These are phyloP conservation scores for Sanghuangporus weigelae DNA, from an alignment of 1,284 basidiomycete species.

Conservation along the genomic window DNA sequence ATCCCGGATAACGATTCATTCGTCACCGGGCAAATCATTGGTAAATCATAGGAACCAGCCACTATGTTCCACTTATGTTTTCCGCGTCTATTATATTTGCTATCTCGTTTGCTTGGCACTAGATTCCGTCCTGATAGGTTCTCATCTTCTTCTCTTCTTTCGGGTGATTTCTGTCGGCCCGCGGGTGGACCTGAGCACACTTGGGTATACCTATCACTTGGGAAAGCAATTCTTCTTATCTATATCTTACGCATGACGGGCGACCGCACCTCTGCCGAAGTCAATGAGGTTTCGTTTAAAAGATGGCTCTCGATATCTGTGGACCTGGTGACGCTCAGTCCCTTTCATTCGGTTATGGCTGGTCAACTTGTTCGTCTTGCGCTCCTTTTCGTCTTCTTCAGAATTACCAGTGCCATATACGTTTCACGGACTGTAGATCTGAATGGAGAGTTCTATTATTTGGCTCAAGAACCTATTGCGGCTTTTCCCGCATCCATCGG, in stretches of 20 bases:
- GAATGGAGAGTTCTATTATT: conserved; percentile 8
- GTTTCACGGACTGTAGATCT: conserved; percentile 9
- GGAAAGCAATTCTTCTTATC: background rate
- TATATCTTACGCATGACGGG: background rate
- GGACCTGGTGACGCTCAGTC: background rate
- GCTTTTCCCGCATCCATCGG: background rate
- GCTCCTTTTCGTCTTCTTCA: background rate
- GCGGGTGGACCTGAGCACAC: too few relatives aligned
- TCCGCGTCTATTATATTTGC: background rate
- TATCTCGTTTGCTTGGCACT: background rate
- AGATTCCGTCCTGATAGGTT: background rate
- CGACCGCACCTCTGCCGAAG: background rate
- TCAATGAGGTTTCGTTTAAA: background rate
- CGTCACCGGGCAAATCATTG: background rate
- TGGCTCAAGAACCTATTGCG: conserved; percentile 4
- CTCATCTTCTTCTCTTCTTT: background rate
- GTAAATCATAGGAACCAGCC: background rate
- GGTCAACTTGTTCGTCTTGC: background rate
- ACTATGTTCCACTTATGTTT: too few relatives aligned
- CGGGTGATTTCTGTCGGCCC: background rate
- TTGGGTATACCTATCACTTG: background rate
- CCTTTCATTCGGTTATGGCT: background rate
- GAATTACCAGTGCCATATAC: background rate
- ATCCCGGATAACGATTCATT: background rate
- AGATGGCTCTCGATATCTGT: background rate